Percentiles rank a stretch among this genome's conserved stretches.
phyloP scores from a whole-genome alignment of 192 early-diverging fungal species.

The Thamnidium elegans region DNA sequence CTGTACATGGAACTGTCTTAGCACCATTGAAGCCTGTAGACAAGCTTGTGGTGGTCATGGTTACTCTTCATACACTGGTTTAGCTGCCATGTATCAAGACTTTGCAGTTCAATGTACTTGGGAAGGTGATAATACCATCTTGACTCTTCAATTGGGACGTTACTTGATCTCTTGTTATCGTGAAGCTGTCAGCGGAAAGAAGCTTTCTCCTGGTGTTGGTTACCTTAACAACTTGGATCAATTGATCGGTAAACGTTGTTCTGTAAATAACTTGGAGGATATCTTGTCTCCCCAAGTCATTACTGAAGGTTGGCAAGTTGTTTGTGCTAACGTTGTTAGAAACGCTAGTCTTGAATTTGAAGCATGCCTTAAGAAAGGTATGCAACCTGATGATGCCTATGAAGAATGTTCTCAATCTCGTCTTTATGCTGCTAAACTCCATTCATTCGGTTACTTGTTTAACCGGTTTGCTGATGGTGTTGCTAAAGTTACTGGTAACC shows the following conservation, averaged over 20 bases:
- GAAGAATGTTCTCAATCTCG: slow-evolving; percentile 85
- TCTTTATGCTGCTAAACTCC: slow-evolving; percentile 79
- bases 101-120: slow-evolving; percentile 91
- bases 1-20: slow-evolving; percentile 88
- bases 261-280: slow-evolving; percentile 49
- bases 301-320: slow-evolving; percentile 76
- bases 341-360: slow-evolving; percentile 82
- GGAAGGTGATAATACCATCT: slow-evolving; percentile 90
- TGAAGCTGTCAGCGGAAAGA: slow-evolving; percentile 71
- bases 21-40: slow-evolving; percentile 89
- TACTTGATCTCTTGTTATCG: slow-evolving; percentile 75
- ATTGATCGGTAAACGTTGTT: slow-evolving; percentile 46
- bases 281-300: slow-evolving; percentile 60
- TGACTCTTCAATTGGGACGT: slow-evolving; percentile 84
- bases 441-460: slow-evolving; percentile 81
- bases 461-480: slow-evolving; percentile 78
- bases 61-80: slow-evolving; percentile 89
- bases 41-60: slow-evolving; percentile 91
- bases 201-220: slow-evolving; percentile 70
- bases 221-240: slow-evolving; percentile 66
- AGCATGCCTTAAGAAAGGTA: slow-evolving; percentile 55
- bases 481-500: slow-evolving; percentile 55
- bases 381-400: slow-evolving; percentile 78
- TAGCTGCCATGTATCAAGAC: slow-evolving; percentile 81
- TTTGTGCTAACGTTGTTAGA: slow-evolving; percentile 78